Evolutionary conservation across 106 monocot genomes (phyloP), one percentile per base, ranked within the genome.

Genomic region (Dendrobium chrysotoxum): DNA sequence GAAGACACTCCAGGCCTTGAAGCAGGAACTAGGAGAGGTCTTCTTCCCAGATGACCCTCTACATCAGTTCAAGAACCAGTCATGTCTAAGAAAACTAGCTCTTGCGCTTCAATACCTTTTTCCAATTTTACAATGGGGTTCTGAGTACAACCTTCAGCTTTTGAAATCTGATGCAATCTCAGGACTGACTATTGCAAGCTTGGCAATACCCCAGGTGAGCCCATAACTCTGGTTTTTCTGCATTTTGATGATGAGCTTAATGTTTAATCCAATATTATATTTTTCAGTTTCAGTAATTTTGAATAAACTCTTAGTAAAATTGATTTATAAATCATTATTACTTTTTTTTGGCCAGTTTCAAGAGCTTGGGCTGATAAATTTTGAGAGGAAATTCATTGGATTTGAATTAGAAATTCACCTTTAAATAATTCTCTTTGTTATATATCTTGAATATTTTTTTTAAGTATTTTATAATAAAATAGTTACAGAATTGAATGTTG

Each of bases 161-260:
- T 86, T 96, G 55, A 91, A 88, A 55, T 89, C 93, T 20, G 96
- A 96, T 45, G 80, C 79, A 20, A 55, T 96, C 53, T 93, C 96
- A 4, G 96, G 96, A 53, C 87, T 96, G 81, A 96, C 96, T 75
- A 96, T 96, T 88, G 96, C 96, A 28, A 93, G 93, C 83, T 81
- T 96, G 79, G 91, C 93, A 16, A 93, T 96, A 20, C 96, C 96
- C 0, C 96, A 96, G 66, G 95, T 91, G 31, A 17, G 13, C 15
- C 1, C 28, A 23, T 3, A 1, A 74, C 15, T 50, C 1, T 50
- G 50, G 0, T 50, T 50, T 50, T 57, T 5, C 26, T 28, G 6
- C 18, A 28, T 13, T 77, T 17, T 77, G 28, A 35, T 76, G 45
- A 11, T 26, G 20, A 0, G 28, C 12, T 28, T 15, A 28, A 1